Base-by-base conservation (phyloP, 306 rosid genomes). In the Castanea mollissima region DNA sequence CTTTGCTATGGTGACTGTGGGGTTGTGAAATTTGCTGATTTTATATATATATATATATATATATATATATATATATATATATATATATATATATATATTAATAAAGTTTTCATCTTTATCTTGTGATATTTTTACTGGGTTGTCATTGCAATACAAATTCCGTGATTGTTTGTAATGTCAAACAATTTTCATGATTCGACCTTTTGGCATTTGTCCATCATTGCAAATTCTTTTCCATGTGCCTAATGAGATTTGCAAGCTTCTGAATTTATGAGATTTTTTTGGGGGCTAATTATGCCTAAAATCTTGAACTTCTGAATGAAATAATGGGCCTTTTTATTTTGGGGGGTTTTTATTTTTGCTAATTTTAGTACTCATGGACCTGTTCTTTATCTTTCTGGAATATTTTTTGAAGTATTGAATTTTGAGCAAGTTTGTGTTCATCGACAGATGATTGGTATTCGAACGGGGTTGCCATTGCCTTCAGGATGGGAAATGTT, bases 401-500 rank as follows among this genome's bases (percentile, higher is more conserved):
- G 74, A 73, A 62, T 54, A 25, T 16, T 32, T 63, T 31, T 35
- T 68, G 27, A 49, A 51, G 35, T 79, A 54, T 20, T 65, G 23
- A 64, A 23, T 69, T 67, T 51, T 65, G 56, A 55, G n/a, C 69
- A 29, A 65, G 2, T 56, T 23, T 12, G 41, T 49, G 65, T 15
- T 69, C 52, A 67, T 59, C 12, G 5, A 70, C 88, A 94, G 98
- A 82, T 85, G 74, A 82, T 92, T 56, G 97, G 98, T 75, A 89
- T 94, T 34, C 79, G 96, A 67, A 86, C 93, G 12, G 90, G 87
- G 15, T 49, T 94, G 83, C 86, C 96, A 77, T 83, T 94, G 81
- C 96, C 98, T 18, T 92, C 96, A 32, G 91, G 89, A 6, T 87
- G 92, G 94, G 98, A 94, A 83, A 59, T 94, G 63, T 27, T 86